Conservation (phyloP, 78 protist genomes). For the Mantamonas sphyraenae region DNA sequence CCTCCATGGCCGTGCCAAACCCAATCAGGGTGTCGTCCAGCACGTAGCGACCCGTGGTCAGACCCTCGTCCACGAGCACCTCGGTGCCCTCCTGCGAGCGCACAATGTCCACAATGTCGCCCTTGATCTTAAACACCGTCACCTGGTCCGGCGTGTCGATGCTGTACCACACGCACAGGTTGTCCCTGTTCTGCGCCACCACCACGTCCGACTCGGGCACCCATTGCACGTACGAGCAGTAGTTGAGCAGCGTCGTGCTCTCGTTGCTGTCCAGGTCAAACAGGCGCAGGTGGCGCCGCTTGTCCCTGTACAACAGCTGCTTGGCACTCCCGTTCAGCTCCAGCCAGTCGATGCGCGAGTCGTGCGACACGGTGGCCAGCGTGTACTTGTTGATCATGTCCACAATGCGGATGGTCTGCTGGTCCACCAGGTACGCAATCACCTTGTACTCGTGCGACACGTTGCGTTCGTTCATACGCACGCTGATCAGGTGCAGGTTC, state of each 20-base stretch:
- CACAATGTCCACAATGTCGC: conserved; percentile 76
- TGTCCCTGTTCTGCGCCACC: conserved; percentile 68
- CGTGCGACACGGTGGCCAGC: conserved; percentile 56
- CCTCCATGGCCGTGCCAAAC: conserved; percentile 60
- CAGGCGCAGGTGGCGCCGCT: conserved; percentile 43
- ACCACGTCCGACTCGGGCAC: conserved; percentile 80
- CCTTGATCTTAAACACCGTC: conserved; percentile 61
- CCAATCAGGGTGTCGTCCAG: conserved; percentile 72
- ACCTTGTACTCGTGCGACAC: neutral
- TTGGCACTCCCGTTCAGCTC: conserved; percentile 49
- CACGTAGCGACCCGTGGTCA: conserved; percentile 24
- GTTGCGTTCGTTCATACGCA: conserved; percentile 12
- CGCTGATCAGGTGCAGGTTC: conserved; percentile 49
- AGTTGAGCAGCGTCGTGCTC: conserved; percentile 57
- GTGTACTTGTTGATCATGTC: conserved; percentile 26
- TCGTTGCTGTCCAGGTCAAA: conserved; percentile 41
- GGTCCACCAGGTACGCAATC: conserved; percentile 73
- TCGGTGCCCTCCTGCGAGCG: conserved; percentile 59
- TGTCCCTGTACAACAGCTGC: conserved; percentile 73
- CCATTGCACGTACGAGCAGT: conserved; percentile 77
- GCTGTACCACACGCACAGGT: conserved; percentile 78
- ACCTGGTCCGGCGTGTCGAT: conserved; percentile 58
- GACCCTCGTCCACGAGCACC: conserved; percentile 76
- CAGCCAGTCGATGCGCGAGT: conserved; percentile 66
- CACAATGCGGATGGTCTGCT: conserved; percentile 42